phyloP scores from a whole-genome alignment of 140 eudicot genomes.

The Cichorium intybus region DNA sequence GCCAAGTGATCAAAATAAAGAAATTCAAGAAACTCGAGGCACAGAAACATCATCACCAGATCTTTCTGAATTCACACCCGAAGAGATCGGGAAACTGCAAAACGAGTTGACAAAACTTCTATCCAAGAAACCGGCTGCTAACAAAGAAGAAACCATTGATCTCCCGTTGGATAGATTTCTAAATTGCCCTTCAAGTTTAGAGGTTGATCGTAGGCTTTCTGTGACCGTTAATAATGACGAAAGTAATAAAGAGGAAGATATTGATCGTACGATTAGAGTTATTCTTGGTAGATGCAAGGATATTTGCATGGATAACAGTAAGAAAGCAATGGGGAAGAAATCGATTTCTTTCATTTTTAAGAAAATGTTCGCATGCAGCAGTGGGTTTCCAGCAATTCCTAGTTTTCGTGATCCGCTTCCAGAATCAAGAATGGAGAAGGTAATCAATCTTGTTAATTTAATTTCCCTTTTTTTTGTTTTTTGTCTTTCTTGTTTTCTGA shows the following conservation, averaged over 20 bases:
- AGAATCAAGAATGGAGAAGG: conserved; percentile 99
- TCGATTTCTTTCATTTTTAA: conserved; percentile 72
- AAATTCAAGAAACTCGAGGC: conserved; percentile 33
- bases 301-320: conserved; percentile 61
- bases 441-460: conserved; percentile 12
- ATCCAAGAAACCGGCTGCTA: conserved; percentile 49
- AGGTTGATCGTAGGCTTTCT: conserved; percentile 73
- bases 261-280: conserved; percentile 75
- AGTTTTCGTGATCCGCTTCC: conserved; percentile 68
- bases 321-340: conserved; percentile 65
- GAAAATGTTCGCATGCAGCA: conserved; percentile 76
- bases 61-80: conserved; percentile 84
- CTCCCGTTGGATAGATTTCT: conserved; percentile 96
- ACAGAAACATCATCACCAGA: conserved; percentile 53
- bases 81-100: conserved; percentile 80
- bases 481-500: conserved; percentile 6
- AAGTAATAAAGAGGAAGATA: conserved; percentile 66
- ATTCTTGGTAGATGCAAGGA: conserved; percentile 91
- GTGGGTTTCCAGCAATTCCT: conserved; percentile 68
- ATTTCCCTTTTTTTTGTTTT: neutral
- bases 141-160: conserved; percentile 43
- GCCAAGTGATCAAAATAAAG: conserved; percentile 34
- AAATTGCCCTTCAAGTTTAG: conserved; percentile 96
- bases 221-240: conserved; percentile 34
- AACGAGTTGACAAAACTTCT: conserved; percentile 72